Evolutionary conservation across 352 stramenopile species (phyloP).

Genomic region (Phytopythium oedochilum): DNA sequence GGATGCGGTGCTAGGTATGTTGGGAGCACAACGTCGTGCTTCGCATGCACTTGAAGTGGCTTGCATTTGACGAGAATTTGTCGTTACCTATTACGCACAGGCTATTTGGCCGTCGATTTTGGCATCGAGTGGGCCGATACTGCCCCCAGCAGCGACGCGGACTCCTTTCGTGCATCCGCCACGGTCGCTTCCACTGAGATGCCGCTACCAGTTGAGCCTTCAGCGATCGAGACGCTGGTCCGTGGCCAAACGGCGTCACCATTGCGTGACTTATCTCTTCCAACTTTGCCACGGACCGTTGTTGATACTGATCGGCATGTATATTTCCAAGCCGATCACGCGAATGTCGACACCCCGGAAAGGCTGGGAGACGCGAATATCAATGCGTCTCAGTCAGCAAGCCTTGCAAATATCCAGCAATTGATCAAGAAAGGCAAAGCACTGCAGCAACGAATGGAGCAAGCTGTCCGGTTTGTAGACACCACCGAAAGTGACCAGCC

Average conservation of each 20-base stretch:
- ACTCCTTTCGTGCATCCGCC: not conserved
- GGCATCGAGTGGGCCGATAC: constrained; percentile 1
- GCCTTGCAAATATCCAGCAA: constrained; percentile 13
- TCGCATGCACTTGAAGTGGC: too few relatives aligned
- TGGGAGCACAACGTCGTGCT: too few relatives aligned
- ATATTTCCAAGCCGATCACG: not conserved
- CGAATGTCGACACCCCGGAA: not conserved
- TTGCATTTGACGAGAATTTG: too few relatives aligned
- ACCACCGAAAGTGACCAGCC: not conserved
- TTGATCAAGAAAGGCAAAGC: constrained; percentile 42
- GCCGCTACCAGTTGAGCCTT: not conserved
- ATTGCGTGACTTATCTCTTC: not conserved
- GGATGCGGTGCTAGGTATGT: constrained; percentile 7
- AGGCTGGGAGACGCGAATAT: not conserved
- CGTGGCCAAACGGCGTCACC: not conserved
- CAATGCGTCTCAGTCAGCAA: not conserved
- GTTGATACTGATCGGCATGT: not conserved
- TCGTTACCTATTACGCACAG: too few relatives aligned
- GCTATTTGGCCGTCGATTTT: constrained; percentile 9
- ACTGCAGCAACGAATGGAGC: constrained; percentile 41
- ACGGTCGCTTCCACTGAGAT: too few relatives aligned
- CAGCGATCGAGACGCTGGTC: not conserved
- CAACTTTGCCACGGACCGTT: not conserved
- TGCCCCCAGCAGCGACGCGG: not conserved
- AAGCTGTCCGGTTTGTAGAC: not conserved